Evolutionary conservation across 1,139 yeast genomes (phyloP).

Genomic region (Blastobotrys arbuscula): DNA sequence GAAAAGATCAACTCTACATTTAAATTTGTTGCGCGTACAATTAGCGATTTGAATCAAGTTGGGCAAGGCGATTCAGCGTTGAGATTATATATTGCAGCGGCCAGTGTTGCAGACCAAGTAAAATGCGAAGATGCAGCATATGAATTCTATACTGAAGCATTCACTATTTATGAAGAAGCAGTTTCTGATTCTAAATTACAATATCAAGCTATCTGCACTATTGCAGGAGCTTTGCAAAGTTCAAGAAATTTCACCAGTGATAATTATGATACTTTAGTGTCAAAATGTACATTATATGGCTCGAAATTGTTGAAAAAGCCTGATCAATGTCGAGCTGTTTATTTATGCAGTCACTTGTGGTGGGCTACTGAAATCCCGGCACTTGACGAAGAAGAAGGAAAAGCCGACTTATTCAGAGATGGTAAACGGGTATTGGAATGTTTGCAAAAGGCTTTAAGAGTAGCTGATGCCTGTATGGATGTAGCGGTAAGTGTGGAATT

Average conservation of each 20-base stretch:
- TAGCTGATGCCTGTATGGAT: slow-evolving; percentile 92
- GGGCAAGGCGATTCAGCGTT: slow-evolving; percentile 49
- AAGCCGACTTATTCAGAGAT: slow-evolving; percentile 40
- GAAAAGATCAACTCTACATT: slow-evolving; percentile 48
- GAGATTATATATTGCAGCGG: slow-evolving; percentile 43
- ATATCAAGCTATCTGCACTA: slow-evolving; percentile 46
- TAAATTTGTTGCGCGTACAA: slow-evolving; percentile 66
- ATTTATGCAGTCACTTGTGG: slow-evolving; percentile 87
- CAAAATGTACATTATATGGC: slow-evolving; percentile 82
- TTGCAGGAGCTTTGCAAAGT: slow-evolving; percentile 58
- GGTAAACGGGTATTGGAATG: slow-evolving; percentile 64
- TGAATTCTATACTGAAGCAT: slow-evolving; percentile 85
- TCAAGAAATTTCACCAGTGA: slow-evolving; percentile 53
- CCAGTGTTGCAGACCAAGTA: slow-evolving; percentile 69
- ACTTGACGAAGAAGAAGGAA: slow-evolving; percentile 44
- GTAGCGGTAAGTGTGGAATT: slow-evolving; percentile 70
- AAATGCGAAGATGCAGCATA: slow-evolving; percentile 61
- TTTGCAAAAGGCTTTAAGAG: slow-evolving; percentile 69
- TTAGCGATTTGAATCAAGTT: slow-evolving; percentile 58
- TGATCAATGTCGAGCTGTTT: slow-evolving; percentile 91
- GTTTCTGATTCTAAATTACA: slow-evolving; percentile 59
- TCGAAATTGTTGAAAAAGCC: slow-evolving; percentile 85
- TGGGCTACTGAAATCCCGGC: slow-evolving; percentile 68
- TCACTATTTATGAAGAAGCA: slow-evolving; percentile 80
- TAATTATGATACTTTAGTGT: slow-evolving; percentile 73